Percentiles rank a stretch among this genome's conserved stretches.
Conservation (phyloP, 345 rosid genomes). For the Hibiscus trionum region DNA sequence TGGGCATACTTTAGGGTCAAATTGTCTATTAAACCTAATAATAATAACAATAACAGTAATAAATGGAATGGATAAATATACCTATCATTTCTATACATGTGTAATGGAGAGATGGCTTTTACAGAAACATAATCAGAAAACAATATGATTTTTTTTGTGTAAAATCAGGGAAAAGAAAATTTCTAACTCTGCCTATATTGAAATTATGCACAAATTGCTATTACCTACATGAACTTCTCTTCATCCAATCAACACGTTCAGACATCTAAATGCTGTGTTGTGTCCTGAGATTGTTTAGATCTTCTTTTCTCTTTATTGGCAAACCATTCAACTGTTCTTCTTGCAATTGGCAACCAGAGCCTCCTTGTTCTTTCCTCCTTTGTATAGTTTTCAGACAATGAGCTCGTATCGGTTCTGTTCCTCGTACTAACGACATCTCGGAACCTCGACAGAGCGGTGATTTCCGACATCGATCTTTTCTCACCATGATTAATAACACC, state of each 20-base stretch:
- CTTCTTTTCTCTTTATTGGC: constrained; percentile 49
- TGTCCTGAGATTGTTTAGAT: constrained; percentile 20
- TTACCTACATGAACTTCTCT: neutral
- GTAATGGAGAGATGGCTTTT: too few relatives aligned
- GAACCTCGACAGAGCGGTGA: constrained; percentile 54
- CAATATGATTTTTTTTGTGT: neutral
- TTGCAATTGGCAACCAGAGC: constrained; percentile 72
- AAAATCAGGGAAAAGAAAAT: neutral
- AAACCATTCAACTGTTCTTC: constrained; percentile 69
- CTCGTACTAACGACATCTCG: constrained; percentile 19
- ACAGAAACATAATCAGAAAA: too few relatives aligned
- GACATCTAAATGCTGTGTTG: constrained; percentile 27
- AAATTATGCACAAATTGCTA: constrained; percentile 4
- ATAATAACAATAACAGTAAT: too few relatives aligned
- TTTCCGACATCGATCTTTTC: constrained; percentile 72
- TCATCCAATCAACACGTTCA: neutral
- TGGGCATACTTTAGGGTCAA: too few relatives aligned
- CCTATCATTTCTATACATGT: too few relatives aligned
- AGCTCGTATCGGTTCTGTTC: constrained; percentile 19
- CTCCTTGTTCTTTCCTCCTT: constrained; percentile 42
- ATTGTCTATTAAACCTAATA: too few relatives aligned
- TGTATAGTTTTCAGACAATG: constrained; percentile 15
- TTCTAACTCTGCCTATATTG: neutral
- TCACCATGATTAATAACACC: constrained; percentile 24
- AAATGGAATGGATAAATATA: too few relatives aligned